Conservation (phyloP, 1,284 basidiomycete species). For the Trametes sp. region DNA sequence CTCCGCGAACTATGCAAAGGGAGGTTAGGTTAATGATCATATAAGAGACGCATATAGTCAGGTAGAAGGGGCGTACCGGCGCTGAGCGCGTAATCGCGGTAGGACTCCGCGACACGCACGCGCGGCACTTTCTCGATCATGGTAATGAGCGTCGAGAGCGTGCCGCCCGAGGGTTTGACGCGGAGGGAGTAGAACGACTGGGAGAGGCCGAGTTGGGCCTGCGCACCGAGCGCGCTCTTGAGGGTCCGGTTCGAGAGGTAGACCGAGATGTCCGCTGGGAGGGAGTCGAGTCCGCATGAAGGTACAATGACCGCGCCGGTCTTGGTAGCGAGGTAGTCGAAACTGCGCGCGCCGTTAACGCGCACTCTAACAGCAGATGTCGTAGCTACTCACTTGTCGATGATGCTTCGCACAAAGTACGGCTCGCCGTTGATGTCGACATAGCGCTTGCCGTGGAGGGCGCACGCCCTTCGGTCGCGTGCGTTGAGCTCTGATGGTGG, state of each 20-base stretch:
- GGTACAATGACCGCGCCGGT: constrained; percentile 75
- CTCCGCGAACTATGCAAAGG: constrained; percentile 49
- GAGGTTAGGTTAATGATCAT: background rate
- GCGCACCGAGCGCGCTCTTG: constrained; percentile 45
- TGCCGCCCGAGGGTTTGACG: constrained; percentile 73
- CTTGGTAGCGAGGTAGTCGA: constrained; percentile 71
- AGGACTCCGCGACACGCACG: constrained; percentile 44
- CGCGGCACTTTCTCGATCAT: constrained; percentile 56
- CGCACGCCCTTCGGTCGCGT: constrained; percentile 51
- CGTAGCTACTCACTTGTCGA: constrained; percentile 50
- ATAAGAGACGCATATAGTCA: background rate
- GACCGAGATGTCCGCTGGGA: constrained; percentile 72
- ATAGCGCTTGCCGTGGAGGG: constrained; percentile 64
- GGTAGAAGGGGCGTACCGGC: constrained; percentile 51
- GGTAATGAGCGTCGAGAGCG: constrained; percentile 62
- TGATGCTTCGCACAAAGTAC: constrained; percentile 59
- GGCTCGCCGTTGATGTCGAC: constrained; percentile 70
- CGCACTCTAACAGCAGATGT: no score
- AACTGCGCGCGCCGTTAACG: no score
- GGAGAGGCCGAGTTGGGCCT: constrained; percentile 47
- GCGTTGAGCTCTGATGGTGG: background rate
- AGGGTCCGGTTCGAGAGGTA: constrained; percentile 62
- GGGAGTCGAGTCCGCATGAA: constrained; percentile 75
- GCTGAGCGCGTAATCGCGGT: constrained; percentile 59
- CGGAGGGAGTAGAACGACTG: constrained; percentile 55